Base-by-base conservation (phyloP, 805 yeast species). In the Suhomyces faveliae region DNA sequence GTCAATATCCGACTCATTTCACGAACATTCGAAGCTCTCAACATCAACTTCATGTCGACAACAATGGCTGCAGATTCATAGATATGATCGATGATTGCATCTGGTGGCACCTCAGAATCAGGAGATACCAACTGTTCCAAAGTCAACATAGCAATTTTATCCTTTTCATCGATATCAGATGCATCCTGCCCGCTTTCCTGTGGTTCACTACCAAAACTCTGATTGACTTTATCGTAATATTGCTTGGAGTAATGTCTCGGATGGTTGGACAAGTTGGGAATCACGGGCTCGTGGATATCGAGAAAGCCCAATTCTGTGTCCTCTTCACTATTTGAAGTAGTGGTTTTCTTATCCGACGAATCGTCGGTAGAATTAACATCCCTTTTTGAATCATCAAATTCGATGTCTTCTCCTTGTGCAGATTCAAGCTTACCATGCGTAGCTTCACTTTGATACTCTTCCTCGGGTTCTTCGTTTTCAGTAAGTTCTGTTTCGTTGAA, bases 11-110 rank as follows among this genome's bases (percentile, higher is more conserved):
- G 60, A 12, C 77, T 64, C 78, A 81, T 78, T 45, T 78, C 80
- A 42, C 78, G 62, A 1, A 74, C 81, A 58, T 83, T 82, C 49
- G 74, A 62, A 0, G 84, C 75, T 46, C 87, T 67, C 41, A 83
- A 57, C 74, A 85, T 75, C 50, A 87, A 63, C 55, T 83, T 82
- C 66, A 82, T 70, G 58, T 87, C 92, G 50, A 83, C 78, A 0
- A 80, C 80, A 38, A 84, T 61, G 0, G 83, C 79, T 0, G 85
- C 83, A 4, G 80, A 68, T 53, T 87, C 88, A 56, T 79, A 80
- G 39, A 86, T 77, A 40, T 81, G 61, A 49, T 83, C 84, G 37
- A 87, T 71, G 5, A 81, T 69, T 39, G 69, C 65, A 50, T 79
- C 83, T 11, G 78, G 70, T 4, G 89, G 83, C 11, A 80, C 73